phyloP scores from a whole-genome alignment of 2,329 filamentous ascomycete species.

The Fusarium pseudograminearum region DNA sequence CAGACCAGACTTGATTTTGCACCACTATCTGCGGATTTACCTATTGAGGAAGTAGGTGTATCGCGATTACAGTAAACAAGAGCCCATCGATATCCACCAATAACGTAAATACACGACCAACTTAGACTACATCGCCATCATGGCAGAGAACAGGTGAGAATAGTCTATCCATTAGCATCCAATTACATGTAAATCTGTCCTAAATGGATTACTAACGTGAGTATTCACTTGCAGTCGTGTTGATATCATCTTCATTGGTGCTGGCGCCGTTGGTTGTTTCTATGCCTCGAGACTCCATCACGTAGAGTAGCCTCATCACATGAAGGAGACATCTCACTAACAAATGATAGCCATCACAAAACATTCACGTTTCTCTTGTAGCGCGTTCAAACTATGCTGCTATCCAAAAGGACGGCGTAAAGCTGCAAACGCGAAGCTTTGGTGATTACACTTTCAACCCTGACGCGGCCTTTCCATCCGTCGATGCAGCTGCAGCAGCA shows the following conservation, averaged over 20 bases:
- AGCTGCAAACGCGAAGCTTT: slow-evolving; percentile 73
- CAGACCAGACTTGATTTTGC: neutral
- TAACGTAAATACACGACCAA: neutral
- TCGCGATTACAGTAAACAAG: neutral
- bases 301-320: slow-evolving; percentile 52
- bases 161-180: neutral
- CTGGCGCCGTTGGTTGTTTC: slow-evolving; percentile 78
- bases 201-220: slow-evolving; percentile 19
- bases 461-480: slow-evolving; percentile 71
- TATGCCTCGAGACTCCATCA: slow-evolving; percentile 76
- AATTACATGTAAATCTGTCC: neutral
- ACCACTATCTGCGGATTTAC: neutral
- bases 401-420: slow-evolving; percentile 71
- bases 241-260: slow-evolving; percentile 75
- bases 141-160: slow-evolving; percentile 38
- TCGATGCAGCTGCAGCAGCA: slow-evolving; percentile 63
- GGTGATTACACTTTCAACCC: slow-evolving; percentile 75
- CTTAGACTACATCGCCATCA: slow-evolving; percentile 12
- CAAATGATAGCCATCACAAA: slow-evolving; percentile 57
- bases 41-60: neutral
- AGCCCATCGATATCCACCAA: neutral
- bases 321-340: slow-evolving; percentile 13
- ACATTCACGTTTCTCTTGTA: slow-evolving; percentile 74
- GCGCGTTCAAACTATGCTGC: slow-evolving; percentile 79
- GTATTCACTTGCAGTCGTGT: slow-evolving; percentile 46